A percentile compares a stretch with the other conserved stretches of the same genome.
Evolutionary conservation across 2,329 filamentous ascomycete species (phyloP).

Genomic region (Furcasterigmium furcatum): DNA sequence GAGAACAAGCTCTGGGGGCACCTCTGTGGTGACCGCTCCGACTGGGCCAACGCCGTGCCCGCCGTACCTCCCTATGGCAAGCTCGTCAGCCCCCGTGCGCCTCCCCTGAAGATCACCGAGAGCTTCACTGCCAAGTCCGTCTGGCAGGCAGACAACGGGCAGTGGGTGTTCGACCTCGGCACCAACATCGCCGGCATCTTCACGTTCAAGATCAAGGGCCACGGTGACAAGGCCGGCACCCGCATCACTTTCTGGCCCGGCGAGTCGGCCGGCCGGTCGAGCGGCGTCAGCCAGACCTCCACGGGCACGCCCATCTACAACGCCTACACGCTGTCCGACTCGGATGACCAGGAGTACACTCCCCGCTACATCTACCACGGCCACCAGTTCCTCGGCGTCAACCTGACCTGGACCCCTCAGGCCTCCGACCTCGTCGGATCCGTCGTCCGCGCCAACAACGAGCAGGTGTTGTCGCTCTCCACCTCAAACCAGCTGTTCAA

Average conservation of each 20-base stretch:
- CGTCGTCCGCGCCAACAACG: conserved; percentile 8
- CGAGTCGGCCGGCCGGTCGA: conserved; percentile 1
- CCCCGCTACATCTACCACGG: conserved; percentile 8
- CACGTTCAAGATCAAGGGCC: conserved; percentile 4
- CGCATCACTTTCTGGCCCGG: conserved; percentile 8
- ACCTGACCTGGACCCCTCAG: conserved; percentile 8
- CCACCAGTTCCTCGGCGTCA: conserved; percentile 8
- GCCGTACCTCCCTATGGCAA: too few species aligned
- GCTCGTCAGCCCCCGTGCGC: conserved; percentile 5
- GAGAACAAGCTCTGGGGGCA: conserved; percentile 4
- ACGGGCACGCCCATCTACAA: conserved; percentile 9
- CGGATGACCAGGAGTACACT: conserved; percentile 1
- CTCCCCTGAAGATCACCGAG: conserved; percentile 7
- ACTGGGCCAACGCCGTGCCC: conserved; percentile 4
- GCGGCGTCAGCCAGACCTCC: conserved; percentile 2
- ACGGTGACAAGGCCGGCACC: conserved; percentile 4
- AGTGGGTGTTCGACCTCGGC: conserved; percentile 10
- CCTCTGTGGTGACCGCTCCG: neutral
- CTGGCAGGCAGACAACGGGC: neutral
- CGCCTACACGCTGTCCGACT: conserved; percentile 6
- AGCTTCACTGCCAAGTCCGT: neutral
- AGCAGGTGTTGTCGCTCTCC: conserved; percentile 2
- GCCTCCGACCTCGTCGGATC: conserved; percentile 3
- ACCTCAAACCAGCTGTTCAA: conserved; percentile 7
- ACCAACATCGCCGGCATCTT: conserved; percentile 8